Base-by-base conservation (phyloP, 73 alveolate genomes). In the Paramecium primaurelia region DNA sequence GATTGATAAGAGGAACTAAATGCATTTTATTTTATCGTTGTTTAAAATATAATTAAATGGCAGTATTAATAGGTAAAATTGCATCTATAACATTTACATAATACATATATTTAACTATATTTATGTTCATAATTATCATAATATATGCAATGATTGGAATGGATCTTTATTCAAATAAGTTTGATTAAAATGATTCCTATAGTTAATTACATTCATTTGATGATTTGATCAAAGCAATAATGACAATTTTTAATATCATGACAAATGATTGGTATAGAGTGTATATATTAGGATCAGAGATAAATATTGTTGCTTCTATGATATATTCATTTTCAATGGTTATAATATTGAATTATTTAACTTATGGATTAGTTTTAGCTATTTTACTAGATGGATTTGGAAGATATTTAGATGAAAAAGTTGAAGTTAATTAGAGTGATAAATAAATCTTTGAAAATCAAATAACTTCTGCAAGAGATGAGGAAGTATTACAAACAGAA, bases 251-350 rank as follows among this genome's bases (percentile, higher is more conserved):
- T 28, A 38, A 69, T 38, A 69, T 30, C 22, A 26, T 20, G 30
- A 69, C 86, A 26, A 34, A 38, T 69, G 86, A 69, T 69, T 69
- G 86, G 86, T 69, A 69, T 38, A 58, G 86, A 69, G 32, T 69
- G 28, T 30, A 25, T 30, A n/a, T 69, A 5, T 0, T 30, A 5
- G 86, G 86, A 5, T 30, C 86, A 69, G 12, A 69, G 11, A 69
- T 20, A 8, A 26, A 1, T 26, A 16, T 58, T 25, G 38, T 34
- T 5, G 32, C 32, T 25, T 12, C 86, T 26, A 69, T 25, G 4
- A 5, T 69, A 34, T 69, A 69, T 12, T 69, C 51, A 30, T 25
- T 32, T 30, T 26, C 51, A 6, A 16, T 69, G 26, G 44, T 69
- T 4, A 25, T 25, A 25, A 26, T 69, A 7, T 18, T 69, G 1